A percentile compares a stretch with the other conserved stretches of the same genome.
Conservation (phyloP, 1,139 yeast species). For the Pichia sp. region DNA sequence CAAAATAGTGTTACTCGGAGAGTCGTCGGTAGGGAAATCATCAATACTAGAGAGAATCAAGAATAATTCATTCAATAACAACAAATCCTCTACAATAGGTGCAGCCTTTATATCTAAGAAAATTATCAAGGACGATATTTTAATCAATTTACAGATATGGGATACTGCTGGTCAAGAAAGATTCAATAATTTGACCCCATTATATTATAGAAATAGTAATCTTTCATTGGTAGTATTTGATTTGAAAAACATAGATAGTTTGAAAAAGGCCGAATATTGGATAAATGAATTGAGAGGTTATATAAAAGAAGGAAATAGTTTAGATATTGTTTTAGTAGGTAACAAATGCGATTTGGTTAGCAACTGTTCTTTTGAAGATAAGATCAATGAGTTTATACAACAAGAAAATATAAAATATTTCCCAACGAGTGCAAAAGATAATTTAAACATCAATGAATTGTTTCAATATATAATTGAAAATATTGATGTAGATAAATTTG, state of each 20-base stretch:
- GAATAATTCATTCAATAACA: conserved; percentile 52
- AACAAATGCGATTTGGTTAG: conserved; percentile 33
- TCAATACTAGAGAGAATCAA: conserved; percentile 58
- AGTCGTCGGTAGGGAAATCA: conserved; percentile 61
- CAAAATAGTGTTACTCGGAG: conserved; percentile 54
- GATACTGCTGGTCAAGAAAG: conserved; percentile 95
- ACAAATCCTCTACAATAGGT: conserved; percentile 61
- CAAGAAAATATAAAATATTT: conserved; percentile 20
- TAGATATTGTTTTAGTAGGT: conserved; percentile 38
- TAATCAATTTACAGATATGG: conserved; percentile 45
- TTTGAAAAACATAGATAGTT: conserved; percentile 38
- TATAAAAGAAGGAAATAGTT: conserved; percentile 26
- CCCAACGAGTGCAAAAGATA: conserved; percentile 41
- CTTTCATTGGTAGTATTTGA: conserved; percentile 83
- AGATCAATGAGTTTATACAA: conserved; percentile 14
- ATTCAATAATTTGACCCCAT: conserved; percentile 81
- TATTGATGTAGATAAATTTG: conserved; percentile 28
- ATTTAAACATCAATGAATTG: conserved; percentile 34
- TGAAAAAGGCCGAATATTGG: conserved; percentile 51
- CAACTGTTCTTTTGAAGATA: conserved; percentile 16
- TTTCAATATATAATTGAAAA: conserved; percentile 35
- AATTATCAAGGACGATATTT: conserved; percentile 28
- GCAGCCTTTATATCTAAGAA: conserved; percentile 65
- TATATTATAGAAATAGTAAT: conserved; percentile 85
- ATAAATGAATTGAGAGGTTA: conserved; percentile 36